Percentiles rank a stretch among this genome's conserved stretches.
Conservation (phyloP, 2,329 filamentous ascomycete genomes). For the Didymella lethalis region DNA sequence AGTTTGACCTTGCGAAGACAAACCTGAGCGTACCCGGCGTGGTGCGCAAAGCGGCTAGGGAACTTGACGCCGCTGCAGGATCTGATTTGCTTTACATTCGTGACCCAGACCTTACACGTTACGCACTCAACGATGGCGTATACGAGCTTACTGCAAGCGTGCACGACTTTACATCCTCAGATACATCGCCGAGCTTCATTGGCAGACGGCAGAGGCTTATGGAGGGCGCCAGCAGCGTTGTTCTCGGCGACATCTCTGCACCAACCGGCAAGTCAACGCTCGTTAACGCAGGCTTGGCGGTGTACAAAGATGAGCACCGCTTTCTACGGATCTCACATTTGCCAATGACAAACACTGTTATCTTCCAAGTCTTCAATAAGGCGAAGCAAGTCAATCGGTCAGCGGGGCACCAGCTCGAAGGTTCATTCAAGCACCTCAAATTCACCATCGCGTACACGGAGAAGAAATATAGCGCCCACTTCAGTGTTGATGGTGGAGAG, state of each 20-base stretch:
- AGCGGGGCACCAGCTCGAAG: not conserved
- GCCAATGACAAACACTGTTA: not conserved
- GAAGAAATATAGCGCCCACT: constrained; percentile 12
- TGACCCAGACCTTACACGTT: not conserved
- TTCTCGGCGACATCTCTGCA: not conserved
- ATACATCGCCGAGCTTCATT: constrained; percentile 23
- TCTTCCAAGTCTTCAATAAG: constrained; percentile 21
- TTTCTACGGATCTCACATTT: constrained; percentile 21
- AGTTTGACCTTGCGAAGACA: constrained; percentile 17
- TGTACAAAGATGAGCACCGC: constrained; percentile 34
- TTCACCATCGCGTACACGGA: constrained; percentile 18
- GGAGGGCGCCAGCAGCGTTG: constrained; percentile 20
- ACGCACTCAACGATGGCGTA: not conserved
- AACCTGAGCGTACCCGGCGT: not conserved
- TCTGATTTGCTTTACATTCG: not conserved
- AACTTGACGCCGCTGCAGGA: not conserved
- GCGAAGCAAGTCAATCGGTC: constrained; percentile 15
- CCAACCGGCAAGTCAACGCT: not conserved
- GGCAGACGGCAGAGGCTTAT: constrained; percentile 25
- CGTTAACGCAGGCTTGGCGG: constrained; percentile 14
- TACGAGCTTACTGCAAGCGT: constrained; percentile 15
- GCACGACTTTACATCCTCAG: constrained; percentile 11
- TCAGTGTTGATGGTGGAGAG: constrained; percentile 1
- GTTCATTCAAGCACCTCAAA: not conserved
- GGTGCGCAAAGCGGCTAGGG: not conserved